Base-by-base conservation (phyloP, 495 filamentous ascomycete species). In the Aspergillus egyptiacus region DNA sequence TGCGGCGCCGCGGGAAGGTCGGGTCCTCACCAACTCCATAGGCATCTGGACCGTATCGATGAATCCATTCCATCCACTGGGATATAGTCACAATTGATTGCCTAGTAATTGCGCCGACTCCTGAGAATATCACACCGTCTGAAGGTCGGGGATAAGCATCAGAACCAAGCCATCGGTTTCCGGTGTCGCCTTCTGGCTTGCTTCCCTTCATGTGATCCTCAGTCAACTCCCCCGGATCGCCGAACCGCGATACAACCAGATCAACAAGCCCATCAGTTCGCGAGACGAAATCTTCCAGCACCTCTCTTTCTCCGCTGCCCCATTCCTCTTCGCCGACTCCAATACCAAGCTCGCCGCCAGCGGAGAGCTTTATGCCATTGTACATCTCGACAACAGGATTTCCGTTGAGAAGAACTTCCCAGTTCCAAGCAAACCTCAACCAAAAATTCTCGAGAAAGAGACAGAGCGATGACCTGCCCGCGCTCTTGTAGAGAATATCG, bases 291-390 rank as follows among this genome's bases (percentile, higher is more conserved):
- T 86, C 88, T 62, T 95, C 93, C 1, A 99, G 72, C 1, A 96
- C 91, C 56, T 90, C 89, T 57, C 91, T 70, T 68, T 95, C 90
- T 11, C 88, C 89, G 55, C 89, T 95, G 2, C 91, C 90, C 70
- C 90, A 82, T 50, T 95, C 87, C 67, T 96, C 90, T 60, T 95
- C 90, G 24, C 91, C 93, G 10, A 96, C 90, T 1, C 94, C 94
- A 13, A 95, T 78, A 14, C 93, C 94, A 19, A 96, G 80, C 67
- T 95, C 89, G 5, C 91, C 93, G 30, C 88, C 87, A 20, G 85
- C 87, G 13, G 93, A 89, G 34, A 97, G 79, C 65, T 96, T 96
- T 52, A 96, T 80, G 2, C 87, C 89, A 19, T 84, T 82, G 56
- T 86, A 87, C 3, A 94, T 76, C 48, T 83, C 83, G 4, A 83